These are phyloP conservation scores for Wickerhamiella vanderwaltii DNA, from an alignment of 805 yeast genomes.

Conservation along the genomic window DNA sequence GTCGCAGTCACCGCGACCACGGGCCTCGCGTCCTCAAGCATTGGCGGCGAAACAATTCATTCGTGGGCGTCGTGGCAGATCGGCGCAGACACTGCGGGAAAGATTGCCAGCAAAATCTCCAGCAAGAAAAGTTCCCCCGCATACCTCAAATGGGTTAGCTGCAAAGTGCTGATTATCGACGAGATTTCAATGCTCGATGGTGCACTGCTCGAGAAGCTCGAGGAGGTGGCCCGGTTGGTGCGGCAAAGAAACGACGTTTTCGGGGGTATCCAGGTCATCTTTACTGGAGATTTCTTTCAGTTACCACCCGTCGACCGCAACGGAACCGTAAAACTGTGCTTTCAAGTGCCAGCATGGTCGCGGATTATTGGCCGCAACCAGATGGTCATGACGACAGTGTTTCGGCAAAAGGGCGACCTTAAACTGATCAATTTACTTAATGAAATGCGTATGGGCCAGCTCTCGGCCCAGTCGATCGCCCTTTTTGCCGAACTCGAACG, in stretches of 20 bases:
- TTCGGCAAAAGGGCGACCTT: slow-evolving; percentile 64
- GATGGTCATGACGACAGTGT: slow-evolving; percentile 60
- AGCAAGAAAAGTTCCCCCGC: slow-evolving; percentile 30
- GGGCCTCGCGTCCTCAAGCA: slow-evolving; percentile 85
- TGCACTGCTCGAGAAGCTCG: slow-evolving; percentile 54
- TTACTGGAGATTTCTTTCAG: slow-evolving; percentile 92
- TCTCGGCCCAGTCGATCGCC: slow-evolving; percentile 36
- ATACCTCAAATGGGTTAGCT: slow-evolving; percentile 40
- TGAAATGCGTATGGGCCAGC: slow-evolving; percentile 59
- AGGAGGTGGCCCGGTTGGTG: slow-evolving; percentile 47
- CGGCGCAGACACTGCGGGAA: slow-evolving; percentile 40
- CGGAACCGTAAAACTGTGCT: slow-evolving; percentile 39
- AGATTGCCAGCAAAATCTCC: slow-evolving; percentile 36
- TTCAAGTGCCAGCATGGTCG: slow-evolving; percentile 65
- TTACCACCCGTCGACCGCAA: slow-evolving; percentile 62
- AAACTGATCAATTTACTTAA: slow-evolving; percentile 70
- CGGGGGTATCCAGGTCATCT: slow-evolving; percentile 83
- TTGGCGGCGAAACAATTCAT: slow-evolving; percentile 81
- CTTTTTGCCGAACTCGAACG: slow-evolving; percentile 45
- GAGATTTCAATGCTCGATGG: slow-evolving; percentile 93
- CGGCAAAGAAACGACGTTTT: slow-evolving; percentile 52
- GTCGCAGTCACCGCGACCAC: slow-evolving; percentile 92
- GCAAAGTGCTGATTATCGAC: slow-evolving; percentile 69
- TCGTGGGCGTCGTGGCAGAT: slow-evolving; percentile 74
- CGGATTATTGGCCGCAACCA: slow-evolving; percentile 43